These are phyloP conservation scores for Pyrenophora seminiperda DNA, from an alignment of 2,329 filamentous ascomycete species.

Conservation along the genomic window DNA sequence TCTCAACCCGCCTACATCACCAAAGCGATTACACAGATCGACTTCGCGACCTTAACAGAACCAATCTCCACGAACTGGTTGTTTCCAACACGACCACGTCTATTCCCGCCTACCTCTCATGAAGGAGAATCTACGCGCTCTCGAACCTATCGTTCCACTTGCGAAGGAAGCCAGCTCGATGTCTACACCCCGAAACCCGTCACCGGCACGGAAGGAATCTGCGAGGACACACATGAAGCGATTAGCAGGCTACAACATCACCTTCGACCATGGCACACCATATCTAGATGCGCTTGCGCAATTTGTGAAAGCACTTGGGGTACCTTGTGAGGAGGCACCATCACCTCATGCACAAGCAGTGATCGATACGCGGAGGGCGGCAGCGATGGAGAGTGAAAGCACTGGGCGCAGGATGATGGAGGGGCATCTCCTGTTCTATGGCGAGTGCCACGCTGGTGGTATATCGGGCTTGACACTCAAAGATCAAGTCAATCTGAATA, in stretches of 20 bases:
- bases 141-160: slow-evolving; percentile 2
- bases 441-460: slow-evolving; percentile 10
- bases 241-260: slow-evolving; percentile 20
- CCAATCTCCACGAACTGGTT: slow-evolving; percentile 6
- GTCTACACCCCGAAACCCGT: slow-evolving; percentile 16
- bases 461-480: slow-evolving; percentile 18
- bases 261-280: slow-evolving; percentile 6
- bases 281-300: slow-evolving; percentile 15
- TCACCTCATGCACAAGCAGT: slow-evolving; percentile 21
- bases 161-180: slow-evolving; percentile 3
- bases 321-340: slow-evolving; percentile 12
- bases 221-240: slow-evolving; percentile 14
- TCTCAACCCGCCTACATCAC: slow-evolving; percentile 1
- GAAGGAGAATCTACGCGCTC: slow-evolving; percentile 13
- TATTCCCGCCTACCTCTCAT: slow-evolving; percentile 7
- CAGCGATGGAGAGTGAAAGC: slow-evolving; percentile 19
- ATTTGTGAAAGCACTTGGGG: slow-evolving; percentile 13
- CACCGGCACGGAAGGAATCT: slow-evolving; percentile 14
- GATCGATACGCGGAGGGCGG: slow-evolving; percentile 15
- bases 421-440: slow-evolving; percentile 18
- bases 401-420: slow-evolving; percentile 18
- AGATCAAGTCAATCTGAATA: slow-evolving; percentile 19
- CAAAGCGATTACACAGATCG: not conserved
- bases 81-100: no score
- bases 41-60: not conserved